Evolutionary conservation across 169 alveolate genomes (phyloP).

Genomic region (Cryptosporidium bovis): DNA sequence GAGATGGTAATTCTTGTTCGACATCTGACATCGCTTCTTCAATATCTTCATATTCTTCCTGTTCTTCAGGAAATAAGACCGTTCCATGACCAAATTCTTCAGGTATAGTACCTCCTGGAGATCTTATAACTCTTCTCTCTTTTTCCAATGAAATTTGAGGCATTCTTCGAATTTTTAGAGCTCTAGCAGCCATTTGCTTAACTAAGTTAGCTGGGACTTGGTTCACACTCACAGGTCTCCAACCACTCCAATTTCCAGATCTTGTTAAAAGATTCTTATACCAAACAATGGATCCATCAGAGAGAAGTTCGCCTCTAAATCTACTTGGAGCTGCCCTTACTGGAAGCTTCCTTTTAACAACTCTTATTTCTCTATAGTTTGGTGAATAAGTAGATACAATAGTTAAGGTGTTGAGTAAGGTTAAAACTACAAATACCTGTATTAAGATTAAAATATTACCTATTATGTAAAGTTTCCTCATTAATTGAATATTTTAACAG

Average conservation of each 20-base stretch:
- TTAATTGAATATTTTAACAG: too few relatives aligned
- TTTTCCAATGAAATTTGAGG: neutral
- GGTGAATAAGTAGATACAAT: neutral
- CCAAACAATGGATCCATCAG: conserved; percentile 44
- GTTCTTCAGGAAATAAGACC: neutral
- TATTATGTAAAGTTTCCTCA: too few relatives aligned
- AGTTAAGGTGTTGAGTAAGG: too few relatives aligned
- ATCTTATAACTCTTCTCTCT: neutral
- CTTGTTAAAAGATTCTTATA: neutral
- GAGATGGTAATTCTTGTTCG: neutral
- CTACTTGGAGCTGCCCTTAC: conserved; percentile 6
- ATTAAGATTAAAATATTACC: too few relatives aligned
- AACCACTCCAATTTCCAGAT: conserved; percentile 20
- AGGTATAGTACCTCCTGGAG: neutral
- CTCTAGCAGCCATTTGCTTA: neutral
- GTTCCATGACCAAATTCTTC: too few relatives aligned
- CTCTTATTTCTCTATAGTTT: neutral
- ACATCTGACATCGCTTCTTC: neutral
- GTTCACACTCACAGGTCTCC: conserved; percentile 36
- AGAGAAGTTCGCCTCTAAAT: conserved; percentile 39
- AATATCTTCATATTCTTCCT: neutral
- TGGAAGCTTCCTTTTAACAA: conserved; percentile 30
- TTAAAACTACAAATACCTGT: too few relatives aligned
- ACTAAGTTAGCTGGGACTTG: conserved; percentile 30
- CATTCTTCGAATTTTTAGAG: neutral